Evolutionary conservation across 257 asterid genomes (phyloP), one percentile per base, ranked within the genome.

Genomic region (Jasminum sambac): DNA sequence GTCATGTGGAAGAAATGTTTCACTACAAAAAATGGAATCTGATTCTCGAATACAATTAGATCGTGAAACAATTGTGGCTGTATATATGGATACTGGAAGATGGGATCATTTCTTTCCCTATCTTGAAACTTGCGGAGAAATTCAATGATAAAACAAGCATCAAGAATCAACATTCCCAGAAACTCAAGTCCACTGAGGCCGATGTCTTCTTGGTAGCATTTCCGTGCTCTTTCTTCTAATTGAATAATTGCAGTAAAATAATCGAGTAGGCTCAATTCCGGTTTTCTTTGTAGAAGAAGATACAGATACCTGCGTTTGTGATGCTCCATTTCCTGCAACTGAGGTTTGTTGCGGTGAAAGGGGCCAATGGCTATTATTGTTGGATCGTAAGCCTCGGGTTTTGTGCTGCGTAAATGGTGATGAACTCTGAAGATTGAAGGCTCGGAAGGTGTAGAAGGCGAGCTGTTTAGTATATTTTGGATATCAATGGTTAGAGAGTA

Each of bases 361-460:
- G 88, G 88, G 24, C 91, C 88, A 0, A 84, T 75, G 0, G 89
- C 76, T 37, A 84, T 14, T 36, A 78, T 8, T 14, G 66, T 67
- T 25, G 84, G 89, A 41, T 74, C 81, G 9, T 77, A 86, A 14
- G 72, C 78, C 24, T 78, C 72, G 67, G 38, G 66, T 10, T 78
- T 80, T 24, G 9, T 55, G 50, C 72, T 3, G 0, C 85, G 81
- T 12, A 75, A 4, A 10, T 73, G 69, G 0, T 66, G 70, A n/a
- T 39, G 38, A 14, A 64, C 68, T 52, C 71, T 21, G 41, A 21
- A 72, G 70, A 64, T 69, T 9, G 62, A 55, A 55, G 62, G 62
- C 36, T 55, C 23, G 4, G 62, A 55, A 14, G 62, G 34, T 21
- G 62, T 23, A 55, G 8, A 55, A 55, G n/a, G 34, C 62, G 23